Conservation (phyloP, 306 rosid genomes). For the Canavalia ensiformis region DNA sequence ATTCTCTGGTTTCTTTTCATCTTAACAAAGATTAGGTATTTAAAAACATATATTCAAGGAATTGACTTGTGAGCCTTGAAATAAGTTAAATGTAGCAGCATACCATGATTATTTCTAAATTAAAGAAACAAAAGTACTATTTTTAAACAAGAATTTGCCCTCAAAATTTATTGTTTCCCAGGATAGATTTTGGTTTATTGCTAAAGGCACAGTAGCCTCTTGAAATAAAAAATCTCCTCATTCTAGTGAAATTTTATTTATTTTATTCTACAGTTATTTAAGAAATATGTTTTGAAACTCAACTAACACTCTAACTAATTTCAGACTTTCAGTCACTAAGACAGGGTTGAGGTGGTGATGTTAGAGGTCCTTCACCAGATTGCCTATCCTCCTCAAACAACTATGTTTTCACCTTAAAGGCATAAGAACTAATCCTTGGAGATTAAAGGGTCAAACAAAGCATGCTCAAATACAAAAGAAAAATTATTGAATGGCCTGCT, state of each 20-base stretch:
- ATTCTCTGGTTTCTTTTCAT: not conserved
- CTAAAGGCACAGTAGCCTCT: constrained; percentile 17
- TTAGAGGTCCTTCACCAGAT: not conserved
- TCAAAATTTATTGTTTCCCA: constrained; percentile 11
- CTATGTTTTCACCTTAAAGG: not conserved
- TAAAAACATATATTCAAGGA: constrained; percentile 30
- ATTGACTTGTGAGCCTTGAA: constrained; percentile 24
- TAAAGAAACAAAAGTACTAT: not conserved
- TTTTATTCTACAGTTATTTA: constrained; percentile 14
- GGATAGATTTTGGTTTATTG: constrained; percentile 1
- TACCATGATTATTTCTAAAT: constrained; percentile 21
- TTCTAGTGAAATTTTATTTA: constrained; percentile 13
- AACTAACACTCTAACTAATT: not conserved
- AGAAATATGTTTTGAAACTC: constrained; percentile 32
- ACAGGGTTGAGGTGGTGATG: not conserved
- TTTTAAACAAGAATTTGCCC: constrained; percentile 6
- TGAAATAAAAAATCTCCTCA: constrained; percentile 34
- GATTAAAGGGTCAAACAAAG: constrained; percentile 7
- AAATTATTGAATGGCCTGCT: constrained; percentile 8
- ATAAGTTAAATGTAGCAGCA: not conserved
- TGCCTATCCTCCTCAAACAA: constrained; percentile 2
- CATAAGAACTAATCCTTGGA: constrained; percentile 7
- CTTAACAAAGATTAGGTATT: not conserved
- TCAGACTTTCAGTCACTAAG: not conserved
- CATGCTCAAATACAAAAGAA: not conserved